phyloP scores from a whole-genome alignment of 768 basidiomycete species.

The Mycena olivaceomarginata region DNA sequence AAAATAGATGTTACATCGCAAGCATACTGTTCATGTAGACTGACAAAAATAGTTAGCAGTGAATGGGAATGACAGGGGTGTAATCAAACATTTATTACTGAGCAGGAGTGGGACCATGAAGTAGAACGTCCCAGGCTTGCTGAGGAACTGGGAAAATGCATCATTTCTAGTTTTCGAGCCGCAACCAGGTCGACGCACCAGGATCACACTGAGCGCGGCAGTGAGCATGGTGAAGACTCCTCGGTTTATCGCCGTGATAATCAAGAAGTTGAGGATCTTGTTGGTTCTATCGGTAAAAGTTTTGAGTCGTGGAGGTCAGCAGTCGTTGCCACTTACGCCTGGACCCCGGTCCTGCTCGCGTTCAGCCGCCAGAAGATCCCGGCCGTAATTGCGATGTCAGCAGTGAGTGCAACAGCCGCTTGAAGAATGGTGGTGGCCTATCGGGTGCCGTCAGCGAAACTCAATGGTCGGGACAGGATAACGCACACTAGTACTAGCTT shows the following conservation, averaged over 20 bases:
- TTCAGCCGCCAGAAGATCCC: too few relatives aligned
- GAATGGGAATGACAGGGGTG: not conserved
- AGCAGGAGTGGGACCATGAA: conserved; percentile 23
- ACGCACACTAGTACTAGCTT: too few relatives aligned
- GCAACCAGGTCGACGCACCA: not conserved
- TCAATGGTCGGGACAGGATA: too few relatives aligned
- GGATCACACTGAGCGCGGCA: conserved; percentile 15
- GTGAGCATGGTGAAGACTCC: conserved; percentile 17
- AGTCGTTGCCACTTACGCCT: too few relatives aligned
- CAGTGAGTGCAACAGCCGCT: too few relatives aligned
- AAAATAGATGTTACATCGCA: conserved; percentile 4
- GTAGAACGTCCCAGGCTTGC: conserved; percentile 22
- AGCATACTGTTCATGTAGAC: conserved; percentile 28
- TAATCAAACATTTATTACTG: conserved; percentile 13
- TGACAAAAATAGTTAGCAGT: not conserved
- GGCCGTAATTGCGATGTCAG: too few relatives aligned
- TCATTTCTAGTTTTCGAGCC: not conserved
- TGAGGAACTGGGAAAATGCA: not conserved
- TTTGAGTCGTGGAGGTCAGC: too few relatives aligned
- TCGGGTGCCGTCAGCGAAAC: too few relatives aligned
- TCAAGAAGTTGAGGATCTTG: conserved; percentile 24
- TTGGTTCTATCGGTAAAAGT: conserved; percentile 14
- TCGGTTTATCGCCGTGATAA: conserved; percentile 27
- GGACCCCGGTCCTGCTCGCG: too few relatives aligned
- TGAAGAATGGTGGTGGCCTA: too few relatives aligned